Conservation (phyloP, 2,329 filamentous ascomycete species). For the Colletotrichum sp. region DNA sequence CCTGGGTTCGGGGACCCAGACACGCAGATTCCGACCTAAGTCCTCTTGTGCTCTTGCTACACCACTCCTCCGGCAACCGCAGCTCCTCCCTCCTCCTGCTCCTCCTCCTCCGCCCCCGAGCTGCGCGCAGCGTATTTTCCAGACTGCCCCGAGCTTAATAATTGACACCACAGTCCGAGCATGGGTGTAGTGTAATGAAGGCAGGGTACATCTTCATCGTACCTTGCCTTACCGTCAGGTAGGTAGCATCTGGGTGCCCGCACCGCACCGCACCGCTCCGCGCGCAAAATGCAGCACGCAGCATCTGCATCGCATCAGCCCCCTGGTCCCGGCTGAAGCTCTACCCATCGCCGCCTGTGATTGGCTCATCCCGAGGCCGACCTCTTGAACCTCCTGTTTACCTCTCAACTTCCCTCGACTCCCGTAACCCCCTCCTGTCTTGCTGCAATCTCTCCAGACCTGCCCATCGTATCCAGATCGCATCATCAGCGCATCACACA, state of each 20-base stretch:
- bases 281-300: slow-evolving; percentile 6
- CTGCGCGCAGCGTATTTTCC: background rate
- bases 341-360: slow-evolving; percentile 14
- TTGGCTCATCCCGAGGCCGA: slow-evolving; percentile 15
- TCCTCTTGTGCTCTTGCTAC: background rate
- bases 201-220: background rate
- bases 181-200: background rate
- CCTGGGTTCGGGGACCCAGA: background rate
- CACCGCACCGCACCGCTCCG: slow-evolving; percentile 17
- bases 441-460: slow-evolving; percentile 3
- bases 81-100: background rate
- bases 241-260: background rate
- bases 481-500: slow-evolving; percentile 8
- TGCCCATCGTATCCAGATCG: slow-evolving; percentile 6
- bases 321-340: slow-evolving; percentile 22
- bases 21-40: slow-evolving; percentile 7
- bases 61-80: background rate
- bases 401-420: slow-evolving; percentile 19
- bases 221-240: background rate
- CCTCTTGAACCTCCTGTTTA: slow-evolving; percentile 22
- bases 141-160: background rate
- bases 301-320: slow-evolving; percentile 22
- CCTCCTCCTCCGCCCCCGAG: background rate
- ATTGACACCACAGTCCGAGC: background rate
- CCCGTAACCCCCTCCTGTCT: slow-evolving; percentile 6